Evolutionary conservation across 129 eudicot genomes (phyloP), one percentile per base, ranked within the genome.

Genomic region (Lactuca saligna): DNA sequence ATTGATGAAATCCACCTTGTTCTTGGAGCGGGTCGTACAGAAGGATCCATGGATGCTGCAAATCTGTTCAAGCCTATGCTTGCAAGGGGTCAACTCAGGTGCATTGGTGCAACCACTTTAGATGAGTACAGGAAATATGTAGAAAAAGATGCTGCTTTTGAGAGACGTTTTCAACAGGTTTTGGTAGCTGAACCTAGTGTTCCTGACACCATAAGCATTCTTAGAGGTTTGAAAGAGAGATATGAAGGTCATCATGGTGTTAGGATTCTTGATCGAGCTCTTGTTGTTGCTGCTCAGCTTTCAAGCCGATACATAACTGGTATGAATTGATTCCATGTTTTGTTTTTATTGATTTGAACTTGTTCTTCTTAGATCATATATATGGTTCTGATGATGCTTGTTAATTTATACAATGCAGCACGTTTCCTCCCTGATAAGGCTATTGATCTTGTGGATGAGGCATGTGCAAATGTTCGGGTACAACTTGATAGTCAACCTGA

Each of bases 241-340:
- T 93, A 93, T 73, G 99, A 93, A 78, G 99, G 97, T 1, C 99
- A 93, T 46, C 99, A 93, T 78, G 99, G 99, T 87, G 99, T 93
- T 59, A 69, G 92, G 8, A 93, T 93, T 71, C 95, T 81, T 80
- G 99, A 93, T 68, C 84, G 99, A 2, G 97, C 99, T 54, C 83
- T 89, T 51, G 88, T 93, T 1, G 84, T 84, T 48, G 97, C 97
- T 2, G 95, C 99, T 8, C 99, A 89, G 11, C 78, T 93, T 35
- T 93, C 99, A 8, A 67, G 84, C 63, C 78, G 99, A 57, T 93
- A 93, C 38, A 93, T 93, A 33, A 93, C 96, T 2, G 91, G 93
- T 88, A 82, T 75, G 79, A 25, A 25, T 25, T 25, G 29, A 51
- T 80, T 93, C 0, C 1, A 25, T 61, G 35, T 6, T 12, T 61